Evolutionary conservation across 1,284 basidiomycete species (phyloP), one percentile per base, ranked within the genome.

Genomic region (Lentinus polychrous): DNA sequence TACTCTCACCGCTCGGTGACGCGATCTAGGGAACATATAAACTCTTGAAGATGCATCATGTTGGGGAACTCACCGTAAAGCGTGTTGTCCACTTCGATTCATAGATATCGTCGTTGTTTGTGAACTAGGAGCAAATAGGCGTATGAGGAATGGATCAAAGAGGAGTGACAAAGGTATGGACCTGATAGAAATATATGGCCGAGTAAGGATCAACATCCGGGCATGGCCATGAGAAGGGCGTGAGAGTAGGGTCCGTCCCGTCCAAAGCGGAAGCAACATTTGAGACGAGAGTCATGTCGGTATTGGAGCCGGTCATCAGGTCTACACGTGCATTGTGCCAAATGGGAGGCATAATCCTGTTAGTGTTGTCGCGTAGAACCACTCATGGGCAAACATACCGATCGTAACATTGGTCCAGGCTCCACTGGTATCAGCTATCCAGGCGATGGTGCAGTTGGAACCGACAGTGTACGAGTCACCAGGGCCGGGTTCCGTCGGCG

Each of bases 151-250:
- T 10, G 35, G n/a, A n/a, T n/a, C n/a, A n/a, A n/a, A n/a, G 34
- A 22, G 4, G 7, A 10, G 23, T 17, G n/a, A 46, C 4, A 38
- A 17, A 15, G 46, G 20, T 50, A n/a, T n/a, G n/a, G n/a, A 68
- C 69, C 61, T 70, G 65, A 43, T 71, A 72, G 54, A 71, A 69
- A 52, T 71, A 72, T 15, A 70, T 69, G 17, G 55, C 52, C 3
- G 68, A 65, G 52, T 68, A 63, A 1, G 69, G 70, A 27, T 60
- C 51, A 0, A 72, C 67, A n/a, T 66, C 53, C 1, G 70, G 70
- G 49, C 68, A 71, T 18, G 58, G 65, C 68, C 68, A 72, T 14
- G 48, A 57, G 46, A 57, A 71, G 1, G 68, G 62, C 10, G 64
- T 62, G 24, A 66, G 54, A 38, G 46, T 55, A 1, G 56, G 2